These are phyloP conservation scores for Zhuliangozyma blackwelliae DNA, from an alignment of 1,139 yeast species.

Conservation along the genomic window DNA sequence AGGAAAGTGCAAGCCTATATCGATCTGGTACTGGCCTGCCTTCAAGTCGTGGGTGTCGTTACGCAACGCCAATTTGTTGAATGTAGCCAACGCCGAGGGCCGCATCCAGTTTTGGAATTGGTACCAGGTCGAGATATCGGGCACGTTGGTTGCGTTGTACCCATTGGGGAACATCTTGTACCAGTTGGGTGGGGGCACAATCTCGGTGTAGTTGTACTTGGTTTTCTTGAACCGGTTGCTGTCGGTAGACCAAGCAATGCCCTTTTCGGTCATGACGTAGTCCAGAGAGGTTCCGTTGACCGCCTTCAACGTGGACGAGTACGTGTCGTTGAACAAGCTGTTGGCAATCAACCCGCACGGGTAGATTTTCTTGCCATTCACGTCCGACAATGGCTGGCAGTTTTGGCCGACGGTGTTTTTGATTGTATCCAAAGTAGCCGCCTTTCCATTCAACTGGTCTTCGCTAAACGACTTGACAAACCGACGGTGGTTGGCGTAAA, in stretches of 20 bases:
- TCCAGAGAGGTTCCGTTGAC: slow-evolving; percentile 37
- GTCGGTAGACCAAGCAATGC: slow-evolving; percentile 69
- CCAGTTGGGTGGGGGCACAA: slow-evolving; percentile 83
- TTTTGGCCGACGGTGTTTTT: slow-evolving; percentile 74
- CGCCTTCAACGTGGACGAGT: slow-evolving; percentile 37
- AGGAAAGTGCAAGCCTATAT: slow-evolving; percentile 84
- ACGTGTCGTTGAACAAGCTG: slow-evolving; percentile 69
- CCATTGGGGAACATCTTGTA: slow-evolving; percentile 61
- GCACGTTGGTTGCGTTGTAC: slow-evolving; percentile 60
- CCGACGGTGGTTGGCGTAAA: slow-evolving; percentile 91
- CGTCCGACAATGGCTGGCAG: slow-evolving; percentile 76
- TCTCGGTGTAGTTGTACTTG: slow-evolving; percentile 48
- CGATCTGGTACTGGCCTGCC: slow-evolving; percentile 67
- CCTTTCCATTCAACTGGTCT: slow-evolving; percentile 78
- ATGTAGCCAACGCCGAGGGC: slow-evolving; percentile 83
- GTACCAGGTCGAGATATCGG: slow-evolving; percentile 52
- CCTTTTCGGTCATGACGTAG: slow-evolving; percentile 48
- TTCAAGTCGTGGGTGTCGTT: slow-evolving; percentile 63
- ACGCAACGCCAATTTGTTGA: slow-evolving; percentile 75
- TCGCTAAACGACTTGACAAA: slow-evolving; percentile 88
- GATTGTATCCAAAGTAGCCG: slow-evolving; percentile 51
- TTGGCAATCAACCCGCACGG: slow-evolving; percentile 83
- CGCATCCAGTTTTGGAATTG: slow-evolving; percentile 98
- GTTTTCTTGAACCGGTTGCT: slow-evolving; percentile 56
- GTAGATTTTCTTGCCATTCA: slow-evolving; percentile 52